Conservation (phyloP, 2,329 filamentous ascomycete genomes). For the Fusarium praegraminearum region DNA sequence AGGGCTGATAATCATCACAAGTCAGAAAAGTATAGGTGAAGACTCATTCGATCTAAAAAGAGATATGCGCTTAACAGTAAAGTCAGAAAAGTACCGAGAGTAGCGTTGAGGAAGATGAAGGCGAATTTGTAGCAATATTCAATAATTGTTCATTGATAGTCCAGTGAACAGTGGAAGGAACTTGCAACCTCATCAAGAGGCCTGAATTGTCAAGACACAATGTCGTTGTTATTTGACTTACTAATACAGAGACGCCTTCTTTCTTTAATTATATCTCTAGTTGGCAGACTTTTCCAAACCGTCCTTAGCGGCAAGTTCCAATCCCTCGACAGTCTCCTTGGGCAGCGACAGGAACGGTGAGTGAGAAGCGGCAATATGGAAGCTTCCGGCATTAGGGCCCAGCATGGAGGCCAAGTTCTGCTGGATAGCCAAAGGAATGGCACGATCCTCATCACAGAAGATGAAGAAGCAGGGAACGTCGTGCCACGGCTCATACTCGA, state of each 20-base stretch:
- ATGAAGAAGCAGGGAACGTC: slow-evolving; percentile 10
- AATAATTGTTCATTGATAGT: too few relatives aligned
- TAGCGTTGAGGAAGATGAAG: not conserved
- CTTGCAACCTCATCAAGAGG: not conserved
- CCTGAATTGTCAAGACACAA: not conserved
- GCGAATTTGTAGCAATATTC: not conserved
- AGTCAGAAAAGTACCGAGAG: not conserved
- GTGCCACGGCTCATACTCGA: slow-evolving; percentile 16
- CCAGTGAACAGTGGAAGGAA: not conserved
- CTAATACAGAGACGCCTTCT: not conserved
- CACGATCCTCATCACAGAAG: slow-evolving; percentile 9
- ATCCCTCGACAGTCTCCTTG: not conserved
- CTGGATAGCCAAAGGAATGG: slow-evolving; percentile 12
- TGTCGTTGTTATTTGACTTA: not conserved
- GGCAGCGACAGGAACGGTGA: slow-evolving; percentile 15
- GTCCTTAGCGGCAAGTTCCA: slow-evolving; percentile 15
- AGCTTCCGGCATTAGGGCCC: not conserved
- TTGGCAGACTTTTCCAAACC: not conserved
- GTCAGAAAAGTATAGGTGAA: not conserved
- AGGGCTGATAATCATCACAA: not conserved
- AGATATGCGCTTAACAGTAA: too few relatives aligned
- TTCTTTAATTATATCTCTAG: not conserved
- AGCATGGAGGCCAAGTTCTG: slow-evolving; percentile 8
- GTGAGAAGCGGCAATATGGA: slow-evolving; percentile 11
- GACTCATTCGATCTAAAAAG: too few relatives aligned